phyloP scores from a whole-genome alignment of 192 early-diverging fungal species.

The Umbelopsis sp. region DNA sequence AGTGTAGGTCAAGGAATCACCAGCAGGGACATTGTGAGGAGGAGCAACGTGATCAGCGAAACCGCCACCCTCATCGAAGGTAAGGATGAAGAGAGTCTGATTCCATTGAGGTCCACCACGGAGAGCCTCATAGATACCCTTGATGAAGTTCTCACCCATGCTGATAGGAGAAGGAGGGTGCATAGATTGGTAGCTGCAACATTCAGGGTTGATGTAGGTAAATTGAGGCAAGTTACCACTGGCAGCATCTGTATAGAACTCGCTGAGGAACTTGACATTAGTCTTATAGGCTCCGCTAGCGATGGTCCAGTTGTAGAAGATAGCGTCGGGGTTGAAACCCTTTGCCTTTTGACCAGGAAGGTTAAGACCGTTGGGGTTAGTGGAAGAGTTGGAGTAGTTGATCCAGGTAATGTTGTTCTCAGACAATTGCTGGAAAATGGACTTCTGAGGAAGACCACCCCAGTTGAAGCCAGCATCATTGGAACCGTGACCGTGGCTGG shows the following conservation, averaged over 20 bases:
- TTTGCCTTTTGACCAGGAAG: background rate
- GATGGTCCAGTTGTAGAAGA: constrained; percentile 30
- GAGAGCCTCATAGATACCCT: constrained; percentile 49
- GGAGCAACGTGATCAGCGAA: constrained; percentile 51
- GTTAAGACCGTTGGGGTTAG: background rate
- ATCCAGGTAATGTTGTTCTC: constrained; percentile 41
- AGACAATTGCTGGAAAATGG: constrained; percentile 40
- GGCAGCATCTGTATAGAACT: constrained; percentile 32
- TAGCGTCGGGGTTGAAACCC: constrained; percentile 29
- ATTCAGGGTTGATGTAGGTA: constrained; percentile 41
- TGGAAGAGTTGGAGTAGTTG: constrained; percentile 24
- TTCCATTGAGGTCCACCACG: constrained; percentile 51
- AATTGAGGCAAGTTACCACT: constrained; percentile 29
- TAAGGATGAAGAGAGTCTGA: constrained; percentile 44
- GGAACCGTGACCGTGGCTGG: constrained; percentile 20
- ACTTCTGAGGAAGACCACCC: constrained; percentile 24
- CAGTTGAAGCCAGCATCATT: constrained; percentile 22
- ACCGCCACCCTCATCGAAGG: constrained; percentile 56
- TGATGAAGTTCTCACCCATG: constrained; percentile 39
- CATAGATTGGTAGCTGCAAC: constrained; percentile 28
- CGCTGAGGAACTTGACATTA: background rate
- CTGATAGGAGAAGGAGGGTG: constrained; percentile 26
- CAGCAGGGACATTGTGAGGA: constrained; percentile 47
- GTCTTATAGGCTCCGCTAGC: constrained; percentile 8
- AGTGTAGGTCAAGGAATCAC: constrained; percentile 36